Evolutionary conservation across 2,329 filamentous ascomycete species (phyloP).

Genomic region (Rhinocladiella similis): DNA sequence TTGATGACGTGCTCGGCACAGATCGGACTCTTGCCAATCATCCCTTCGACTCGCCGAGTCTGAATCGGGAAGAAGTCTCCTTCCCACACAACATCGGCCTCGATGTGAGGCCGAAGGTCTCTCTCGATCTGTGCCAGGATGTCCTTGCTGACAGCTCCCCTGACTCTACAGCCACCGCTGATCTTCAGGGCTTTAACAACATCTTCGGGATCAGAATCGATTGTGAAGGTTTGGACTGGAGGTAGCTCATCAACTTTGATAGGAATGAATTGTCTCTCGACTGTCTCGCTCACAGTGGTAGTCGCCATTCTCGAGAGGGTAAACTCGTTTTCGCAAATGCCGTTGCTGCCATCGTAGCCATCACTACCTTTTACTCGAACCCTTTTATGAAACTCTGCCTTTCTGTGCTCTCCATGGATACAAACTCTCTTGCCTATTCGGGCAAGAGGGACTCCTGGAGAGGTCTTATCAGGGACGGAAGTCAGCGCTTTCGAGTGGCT

Average conservation of each 20-base stretch:
- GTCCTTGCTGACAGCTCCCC: background rate
- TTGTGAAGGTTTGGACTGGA: constrained; percentile 12
- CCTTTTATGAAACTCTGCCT: too few species aligned
- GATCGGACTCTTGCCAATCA: constrained; percentile 15
- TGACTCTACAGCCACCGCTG: background rate
- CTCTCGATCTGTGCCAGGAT: background rate
- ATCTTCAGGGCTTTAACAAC: constrained; percentile 11
- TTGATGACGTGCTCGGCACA: constrained; percentile 26
- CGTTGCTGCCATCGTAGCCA: background rate
- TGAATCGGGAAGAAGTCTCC: constrained; percentile 23
- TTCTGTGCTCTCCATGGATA: background rate
- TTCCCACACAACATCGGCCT: constrained; percentile 16
- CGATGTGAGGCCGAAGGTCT: constrained; percentile 9
- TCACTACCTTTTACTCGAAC: too few species aligned
- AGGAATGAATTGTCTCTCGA: constrained; percentile 10
- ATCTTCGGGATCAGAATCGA: constrained; percentile 4
- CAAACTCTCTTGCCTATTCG: constrained; percentile 2
- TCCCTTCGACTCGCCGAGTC: constrained; percentile 15
- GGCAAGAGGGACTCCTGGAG: constrained; percentile 3
- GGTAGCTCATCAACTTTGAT: constrained; percentile 14
- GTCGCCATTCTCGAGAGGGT: constrained; percentile 6
- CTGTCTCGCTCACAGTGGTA: constrained; percentile 1
- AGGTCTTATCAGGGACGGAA: constrained; percentile 8
- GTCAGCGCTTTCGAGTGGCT: background rate
- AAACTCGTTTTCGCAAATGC: background rate